A percentile compares a stretch with the other conserved stretches of the same genome.
Evolutionary conservation across 129 eudicot genomes (phyloP).

Genomic region (Flaveria robusta): DNA sequence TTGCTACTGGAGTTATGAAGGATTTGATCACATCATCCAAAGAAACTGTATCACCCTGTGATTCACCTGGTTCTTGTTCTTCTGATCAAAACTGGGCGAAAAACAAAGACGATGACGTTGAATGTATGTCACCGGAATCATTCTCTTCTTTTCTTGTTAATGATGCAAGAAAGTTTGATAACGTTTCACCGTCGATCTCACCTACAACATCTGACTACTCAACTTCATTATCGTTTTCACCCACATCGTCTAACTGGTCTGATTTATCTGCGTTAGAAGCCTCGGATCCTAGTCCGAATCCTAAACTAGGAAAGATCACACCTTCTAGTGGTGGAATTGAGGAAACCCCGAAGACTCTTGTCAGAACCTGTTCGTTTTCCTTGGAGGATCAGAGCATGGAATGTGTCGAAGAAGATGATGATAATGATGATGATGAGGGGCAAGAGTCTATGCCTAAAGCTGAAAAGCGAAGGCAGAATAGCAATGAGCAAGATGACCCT

Average conservation of each 20-base stretch:
- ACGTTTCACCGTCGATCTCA: conserved; percentile 72
- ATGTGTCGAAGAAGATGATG: conserved; percentile 26
- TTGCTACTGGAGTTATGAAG: conserved; percentile 74
- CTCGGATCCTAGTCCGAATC: conserved; percentile 32
- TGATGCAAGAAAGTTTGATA: conserved; percentile 49
- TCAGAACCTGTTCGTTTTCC: conserved; percentile 42
- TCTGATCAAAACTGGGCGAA: conserved; percentile 41
- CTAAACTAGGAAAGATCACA: conserved; percentile 13
- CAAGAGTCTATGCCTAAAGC: conserved; percentile 25
- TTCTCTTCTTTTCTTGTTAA: conserved; percentile 49
- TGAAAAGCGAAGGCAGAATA: conserved; percentile 3
- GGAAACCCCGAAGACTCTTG: conserved; percentile 22
- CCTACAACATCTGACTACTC: conserved; percentile 84
- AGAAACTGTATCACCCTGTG: conserved; percentile 39
- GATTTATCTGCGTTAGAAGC: conserved; percentile 64
- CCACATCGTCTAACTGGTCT: conserved; percentile 82
- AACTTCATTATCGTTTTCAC: conserved; percentile 78
- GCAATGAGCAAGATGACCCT: conserved; percentile 14
- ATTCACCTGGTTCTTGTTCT: conserved; percentile 46
- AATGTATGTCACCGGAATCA: conserved; percentile 53
- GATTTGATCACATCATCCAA: conserved; percentile 53
- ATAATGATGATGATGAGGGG: not conserved
- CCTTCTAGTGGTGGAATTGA: conserved; percentile 9
- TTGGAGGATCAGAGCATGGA: conserved; percentile 42
- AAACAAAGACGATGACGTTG: conserved; percentile 34